These are phyloP conservation scores for Luzula sylvatica DNA, from an alignment of 176 grass and related monocot genomes.

Conservation along the genomic window DNA sequence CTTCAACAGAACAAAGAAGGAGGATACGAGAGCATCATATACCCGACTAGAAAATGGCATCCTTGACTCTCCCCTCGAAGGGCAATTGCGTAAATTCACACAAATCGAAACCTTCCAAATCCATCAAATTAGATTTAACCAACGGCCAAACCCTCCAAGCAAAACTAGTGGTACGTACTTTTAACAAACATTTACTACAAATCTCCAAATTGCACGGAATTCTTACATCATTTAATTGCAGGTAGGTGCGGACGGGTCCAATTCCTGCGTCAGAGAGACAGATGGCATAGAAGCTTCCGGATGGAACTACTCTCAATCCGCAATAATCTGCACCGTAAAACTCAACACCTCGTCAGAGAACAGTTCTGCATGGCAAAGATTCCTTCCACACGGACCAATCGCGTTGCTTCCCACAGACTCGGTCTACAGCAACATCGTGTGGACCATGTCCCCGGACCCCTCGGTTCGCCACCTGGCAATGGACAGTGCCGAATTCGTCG, in stretches of 20 bases:
- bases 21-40: constrained; percentile 48
- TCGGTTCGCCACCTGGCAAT: too few relatives aligned
- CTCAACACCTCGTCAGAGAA: constrained; percentile 51
- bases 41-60: constrained; percentile 56
- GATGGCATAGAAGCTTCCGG: constrained; percentile 72
- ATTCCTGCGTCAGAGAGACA: constrained; percentile 70
- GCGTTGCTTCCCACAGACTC: too few relatives aligned
- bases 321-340: constrained; percentile 82
- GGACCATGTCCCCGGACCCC: too few relatives aligned
- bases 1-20: constrained; percentile 39
- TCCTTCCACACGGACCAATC: constrained; percentile 89
- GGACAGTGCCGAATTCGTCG: too few relatives aligned
- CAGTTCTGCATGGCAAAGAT: constrained; percentile 82
- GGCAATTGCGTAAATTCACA: constrained; percentile 30
- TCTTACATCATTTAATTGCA: constrained; percentile 18
- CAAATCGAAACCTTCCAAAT: too few relatives aligned
- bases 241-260: constrained; percentile 87
- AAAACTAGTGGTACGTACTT: constrained; percentile 96
- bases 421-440: too few relatives aligned
- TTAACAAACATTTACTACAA: too few relatives aligned
- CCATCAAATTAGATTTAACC: constrained; percentile 63
- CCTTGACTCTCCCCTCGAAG: constrained; percentile 45
- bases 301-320: constrained; percentile 76
- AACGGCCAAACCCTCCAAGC: constrained; percentile 62
- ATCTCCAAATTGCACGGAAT: constrained; percentile 6